Evolutionary conservation across 2,329 filamentous ascomycete species (phyloP).

Genomic region (Helicocarpus griseus): DNA sequence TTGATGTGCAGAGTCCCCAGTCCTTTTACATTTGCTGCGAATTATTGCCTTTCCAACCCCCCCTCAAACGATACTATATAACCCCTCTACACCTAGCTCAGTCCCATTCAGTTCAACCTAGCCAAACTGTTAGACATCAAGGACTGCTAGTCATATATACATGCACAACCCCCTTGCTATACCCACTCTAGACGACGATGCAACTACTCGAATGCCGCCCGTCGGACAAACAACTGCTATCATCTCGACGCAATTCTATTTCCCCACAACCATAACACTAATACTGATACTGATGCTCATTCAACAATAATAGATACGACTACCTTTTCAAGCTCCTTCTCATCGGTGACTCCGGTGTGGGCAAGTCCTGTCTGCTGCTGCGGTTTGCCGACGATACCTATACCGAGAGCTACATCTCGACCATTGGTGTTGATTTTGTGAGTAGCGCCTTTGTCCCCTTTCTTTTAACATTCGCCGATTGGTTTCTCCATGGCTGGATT

Average conservation of each 20-base stretch:
- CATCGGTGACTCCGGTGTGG: constrained; percentile 99
- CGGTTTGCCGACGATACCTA: constrained; percentile 99
- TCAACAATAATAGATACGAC: constrained; percentile 67
- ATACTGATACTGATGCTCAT: background rate
- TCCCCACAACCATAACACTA: too few relatives aligned
- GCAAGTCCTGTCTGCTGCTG: constrained; percentile 97
- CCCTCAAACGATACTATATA: too few relatives aligned
- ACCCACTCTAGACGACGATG: background rate
- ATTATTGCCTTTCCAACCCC: too few relatives aligned
- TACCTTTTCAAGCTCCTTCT: constrained; percentile 99
- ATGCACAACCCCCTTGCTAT: background rate
- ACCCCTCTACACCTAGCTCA: background rate
- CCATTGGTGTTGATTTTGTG: constrained; percentile 98
- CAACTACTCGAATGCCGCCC: too few relatives aligned
- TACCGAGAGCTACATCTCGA: constrained; percentile 99
- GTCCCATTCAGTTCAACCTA: background rate
- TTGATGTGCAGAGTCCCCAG: too few relatives aligned
- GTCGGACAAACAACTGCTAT: too few relatives aligned
- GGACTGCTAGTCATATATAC: background rate
- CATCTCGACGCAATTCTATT: too few relatives aligned
- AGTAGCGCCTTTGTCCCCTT: constrained; percentile 29
- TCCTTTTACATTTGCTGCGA: too few relatives aligned
- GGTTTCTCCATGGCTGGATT: background rate
- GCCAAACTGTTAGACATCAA: background rate
- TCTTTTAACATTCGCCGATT: too few relatives aligned